Evolutionary conservation across 192 early-diverging fungal genomes (phyloP).

Genomic region (Entophlyctis luteolus): DNA sequence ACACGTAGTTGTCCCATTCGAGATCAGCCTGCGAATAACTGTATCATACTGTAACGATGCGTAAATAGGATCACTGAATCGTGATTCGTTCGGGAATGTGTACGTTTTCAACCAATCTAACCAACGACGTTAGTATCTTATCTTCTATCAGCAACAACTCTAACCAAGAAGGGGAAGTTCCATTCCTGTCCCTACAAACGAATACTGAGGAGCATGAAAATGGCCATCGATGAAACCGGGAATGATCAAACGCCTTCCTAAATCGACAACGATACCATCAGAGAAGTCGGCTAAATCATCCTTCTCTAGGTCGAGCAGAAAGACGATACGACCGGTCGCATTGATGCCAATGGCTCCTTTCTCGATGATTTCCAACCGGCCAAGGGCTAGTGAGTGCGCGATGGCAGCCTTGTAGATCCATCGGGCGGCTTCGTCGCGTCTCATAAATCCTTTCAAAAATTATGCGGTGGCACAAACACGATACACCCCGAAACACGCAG

Average conservation of each 20-base stretch:
- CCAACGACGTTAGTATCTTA: not conserved
- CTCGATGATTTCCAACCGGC: conserved; percentile 62
- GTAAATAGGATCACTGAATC: conserved; percentile 64
- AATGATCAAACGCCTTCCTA: not conserved
- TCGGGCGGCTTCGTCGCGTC: no score
- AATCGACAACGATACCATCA: not conserved
- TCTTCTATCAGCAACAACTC: conserved; percentile 63
- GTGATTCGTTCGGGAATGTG: conserved; percentile 83
- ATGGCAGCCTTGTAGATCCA: conserved; percentile 50
- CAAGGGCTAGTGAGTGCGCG: conserved; percentile 61
- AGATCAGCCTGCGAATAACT: conserved; percentile 65
- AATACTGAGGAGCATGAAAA: conserved; percentile 89
- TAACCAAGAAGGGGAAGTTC: conserved; percentile 86
- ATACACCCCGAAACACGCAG: no score
- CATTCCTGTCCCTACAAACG: conserved; percentile 83
- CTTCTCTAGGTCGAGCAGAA: conserved; percentile 35
- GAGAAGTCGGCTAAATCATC: not conserved
- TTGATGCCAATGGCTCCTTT: conserved; percentile 65
- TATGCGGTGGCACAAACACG: no score
- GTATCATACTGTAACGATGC: conserved; percentile 65
- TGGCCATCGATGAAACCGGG: conserved; percentile 46
- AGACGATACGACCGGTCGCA: conserved; percentile 62
- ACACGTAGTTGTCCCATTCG: conserved; percentile 84
- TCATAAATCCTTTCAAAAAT: no score
- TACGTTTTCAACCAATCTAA: conserved; percentile 76